Percentiles rank a stretch among this genome's conserved stretches.
phyloP scores from a whole-genome alignment of 2,329 filamentous ascomycete genomes.

The Colletotrichum spaethianum region DNA sequence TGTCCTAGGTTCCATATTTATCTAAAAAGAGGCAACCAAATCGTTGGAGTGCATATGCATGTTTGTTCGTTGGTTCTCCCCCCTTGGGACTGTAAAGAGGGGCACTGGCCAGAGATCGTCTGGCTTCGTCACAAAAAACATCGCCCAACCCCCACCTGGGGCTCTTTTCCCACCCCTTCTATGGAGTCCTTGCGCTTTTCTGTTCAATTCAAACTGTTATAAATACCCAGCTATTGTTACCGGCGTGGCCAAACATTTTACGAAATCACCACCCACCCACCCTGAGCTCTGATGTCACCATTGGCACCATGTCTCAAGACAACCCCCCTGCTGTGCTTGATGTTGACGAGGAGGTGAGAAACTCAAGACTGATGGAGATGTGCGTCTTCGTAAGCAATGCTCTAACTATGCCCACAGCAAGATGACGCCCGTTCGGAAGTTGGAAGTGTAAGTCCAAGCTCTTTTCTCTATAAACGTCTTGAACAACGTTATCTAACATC shows the following conservation, averaged over 20 bases:
- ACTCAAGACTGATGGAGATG: too few relatives aligned
- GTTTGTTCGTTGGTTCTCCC: background rate
- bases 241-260: too few relatives aligned
- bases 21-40: background rate
- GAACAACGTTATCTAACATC: too few relatives aligned
- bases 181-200: too few relatives aligned
- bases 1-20: background rate
- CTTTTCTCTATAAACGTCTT: too few relatives aligned
- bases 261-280: too few relatives aligned
- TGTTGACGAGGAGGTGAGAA: background rate
- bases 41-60: background rate
- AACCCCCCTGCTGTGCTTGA: background rate
- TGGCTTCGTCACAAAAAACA: background rate
- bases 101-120: background rate
- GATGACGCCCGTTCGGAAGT: background rate
- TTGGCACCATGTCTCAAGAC: conserved; percentile 2
- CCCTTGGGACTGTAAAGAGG: background rate
- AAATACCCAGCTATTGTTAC: too few relatives aligned
- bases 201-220: too few relatives aligned
- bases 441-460: background rate
- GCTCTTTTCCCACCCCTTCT: background rate
- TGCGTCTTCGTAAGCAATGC: too few relatives aligned
- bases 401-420: too few relatives aligned
- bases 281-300: too few relatives aligned
- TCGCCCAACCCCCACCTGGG: background rate